These are phyloP conservation scores for Breynia disticha DNA, from an alignment of 441 rosid genomes.

Conservation along the genomic window DNA sequence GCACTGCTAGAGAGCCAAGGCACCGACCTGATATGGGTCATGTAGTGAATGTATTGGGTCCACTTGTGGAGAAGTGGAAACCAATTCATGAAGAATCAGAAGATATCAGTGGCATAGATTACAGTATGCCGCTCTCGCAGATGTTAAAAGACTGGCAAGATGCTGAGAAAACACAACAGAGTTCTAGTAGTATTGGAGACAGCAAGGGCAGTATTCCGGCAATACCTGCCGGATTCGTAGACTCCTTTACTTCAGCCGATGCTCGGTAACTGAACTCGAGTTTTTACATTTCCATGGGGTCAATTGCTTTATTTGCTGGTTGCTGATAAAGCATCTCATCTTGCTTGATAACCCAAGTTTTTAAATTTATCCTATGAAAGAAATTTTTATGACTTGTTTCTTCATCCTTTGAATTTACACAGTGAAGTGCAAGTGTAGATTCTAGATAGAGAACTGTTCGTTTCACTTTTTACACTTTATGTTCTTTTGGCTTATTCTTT, in stretches of 20 bases:
- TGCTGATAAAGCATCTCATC: too few species aligned
- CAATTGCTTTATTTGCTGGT: too few species aligned
- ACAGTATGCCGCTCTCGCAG: conserved; percentile 22
- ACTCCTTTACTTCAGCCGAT: conserved; percentile 41
- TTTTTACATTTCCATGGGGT: background rate
- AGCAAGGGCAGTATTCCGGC: conserved; percentile 43
- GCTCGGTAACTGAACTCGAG: conserved; percentile 25
- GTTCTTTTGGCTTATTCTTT: too few species aligned
- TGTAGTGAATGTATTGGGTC: conserved; percentile 27
- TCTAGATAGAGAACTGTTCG: too few species aligned
- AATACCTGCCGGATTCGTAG: conserved; percentile 39
- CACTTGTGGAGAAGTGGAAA: conserved; percentile 33
- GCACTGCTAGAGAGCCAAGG: conserved; percentile 32
- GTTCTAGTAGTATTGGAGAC: conserved; percentile 20
- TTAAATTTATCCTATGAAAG: too few species aligned
- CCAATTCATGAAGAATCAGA: conserved; percentile 19
- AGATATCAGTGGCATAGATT: conserved; percentile 16
- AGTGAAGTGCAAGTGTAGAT: too few species aligned
- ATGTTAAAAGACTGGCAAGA: conserved; percentile 27
- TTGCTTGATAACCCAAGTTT: too few species aligned
- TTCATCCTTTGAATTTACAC: too few species aligned
- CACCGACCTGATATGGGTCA: conserved; percentile 41
- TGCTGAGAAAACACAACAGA: conserved; percentile 16
- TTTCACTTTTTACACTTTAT: too few species aligned
- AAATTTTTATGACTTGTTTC: too few species aligned